These are phyloP conservation scores for Crotalaria pallida DNA, from an alignment of 306 rosid species.

Conservation along the genomic window DNA sequence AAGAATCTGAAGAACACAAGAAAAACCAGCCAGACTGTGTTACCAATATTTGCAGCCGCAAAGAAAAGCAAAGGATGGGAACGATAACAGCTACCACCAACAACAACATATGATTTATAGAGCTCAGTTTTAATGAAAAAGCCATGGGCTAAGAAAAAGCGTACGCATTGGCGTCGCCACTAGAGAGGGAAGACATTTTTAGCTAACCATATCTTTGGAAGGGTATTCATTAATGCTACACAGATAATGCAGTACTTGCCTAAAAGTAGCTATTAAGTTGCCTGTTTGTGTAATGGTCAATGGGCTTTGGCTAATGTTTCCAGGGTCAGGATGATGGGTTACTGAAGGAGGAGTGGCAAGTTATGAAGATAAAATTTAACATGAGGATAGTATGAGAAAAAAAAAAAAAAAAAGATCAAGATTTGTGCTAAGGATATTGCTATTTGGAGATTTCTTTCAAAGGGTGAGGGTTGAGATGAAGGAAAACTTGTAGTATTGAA, in stretches of 20 bases:
- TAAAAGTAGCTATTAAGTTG: neutral
- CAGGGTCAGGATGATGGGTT: conserved; percentile 20
- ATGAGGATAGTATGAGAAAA: neutral
- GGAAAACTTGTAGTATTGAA: neutral
- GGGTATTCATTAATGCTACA: neutral
- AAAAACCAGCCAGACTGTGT: neutral
- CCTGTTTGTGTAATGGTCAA: neutral
- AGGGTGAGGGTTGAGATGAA: neutral
- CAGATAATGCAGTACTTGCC: neutral
- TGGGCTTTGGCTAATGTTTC: neutral
- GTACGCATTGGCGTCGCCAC: conserved; percentile 25
- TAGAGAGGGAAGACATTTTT: conserved; percentile 25
- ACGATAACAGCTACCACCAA: neutral
- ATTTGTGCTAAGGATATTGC: neutral
- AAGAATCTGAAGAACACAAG: conserved; percentile 20
- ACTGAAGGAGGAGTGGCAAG: neutral
- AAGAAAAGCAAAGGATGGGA: neutral
- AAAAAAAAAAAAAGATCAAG: neutral
- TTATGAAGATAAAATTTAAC: conserved; percentile 16
- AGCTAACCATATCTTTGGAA: conserved; percentile 12
- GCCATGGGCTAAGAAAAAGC: conserved; percentile 10
- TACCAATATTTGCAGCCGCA: neutral
- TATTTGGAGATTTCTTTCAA: neutral
- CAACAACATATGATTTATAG: neutral
- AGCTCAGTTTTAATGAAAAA: conserved; percentile 9